A percentile compares a stretch with the other conserved stretches of the same genome.
Evolutionary conservation across 805 yeast species (phyloP).

Genomic region (Candida pseudofarinosa): DNA sequence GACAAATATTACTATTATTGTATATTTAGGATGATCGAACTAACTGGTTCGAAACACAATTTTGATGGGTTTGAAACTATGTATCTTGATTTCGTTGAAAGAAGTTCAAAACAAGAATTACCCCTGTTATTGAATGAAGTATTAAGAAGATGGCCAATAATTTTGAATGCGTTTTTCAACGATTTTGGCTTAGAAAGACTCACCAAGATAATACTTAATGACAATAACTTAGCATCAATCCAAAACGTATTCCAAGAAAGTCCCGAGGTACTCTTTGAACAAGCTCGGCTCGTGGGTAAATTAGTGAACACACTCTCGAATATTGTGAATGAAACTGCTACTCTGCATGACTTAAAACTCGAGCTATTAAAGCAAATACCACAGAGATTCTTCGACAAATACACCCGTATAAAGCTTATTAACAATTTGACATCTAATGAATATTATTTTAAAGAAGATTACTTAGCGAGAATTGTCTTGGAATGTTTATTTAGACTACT

Average conservation of each 20-base stretch:
- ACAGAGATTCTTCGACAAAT: slow-evolving; percentile 41
- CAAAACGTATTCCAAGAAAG: neutral
- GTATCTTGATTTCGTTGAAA: slow-evolving; percentile 11
- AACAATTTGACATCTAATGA: slow-evolving; percentile 7
- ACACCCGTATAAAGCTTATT: slow-evolving; percentile 12
- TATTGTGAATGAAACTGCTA: neutral
- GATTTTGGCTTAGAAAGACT: slow-evolving; percentile 17
- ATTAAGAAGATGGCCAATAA: slow-evolving; percentile 54
- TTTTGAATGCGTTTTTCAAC: slow-evolving; percentile 35
- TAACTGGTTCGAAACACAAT: slow-evolving; percentile 20
- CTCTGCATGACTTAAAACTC: neutral
- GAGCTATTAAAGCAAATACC: slow-evolving; percentile 33
- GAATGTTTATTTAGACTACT: slow-evolving; percentile 28
- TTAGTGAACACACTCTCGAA: neutral
- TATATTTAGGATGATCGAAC: slow-evolving; percentile 49
- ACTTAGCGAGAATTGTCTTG: slow-evolving; percentile 20
- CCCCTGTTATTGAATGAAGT: slow-evolving; percentile 11
- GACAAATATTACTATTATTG: slow-evolving; percentile 27
- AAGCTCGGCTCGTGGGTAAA: neutral
- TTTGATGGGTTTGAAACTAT: slow-evolving; percentile 5
- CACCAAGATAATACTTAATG: slow-evolving; percentile 9
- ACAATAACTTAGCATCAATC: neutral
- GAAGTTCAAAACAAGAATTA: neutral
- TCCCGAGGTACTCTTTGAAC: neutral
- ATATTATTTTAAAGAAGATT: neutral